Base-by-base conservation (phyloP, 306 rosid species). In the Prunus mongolica region DNA sequence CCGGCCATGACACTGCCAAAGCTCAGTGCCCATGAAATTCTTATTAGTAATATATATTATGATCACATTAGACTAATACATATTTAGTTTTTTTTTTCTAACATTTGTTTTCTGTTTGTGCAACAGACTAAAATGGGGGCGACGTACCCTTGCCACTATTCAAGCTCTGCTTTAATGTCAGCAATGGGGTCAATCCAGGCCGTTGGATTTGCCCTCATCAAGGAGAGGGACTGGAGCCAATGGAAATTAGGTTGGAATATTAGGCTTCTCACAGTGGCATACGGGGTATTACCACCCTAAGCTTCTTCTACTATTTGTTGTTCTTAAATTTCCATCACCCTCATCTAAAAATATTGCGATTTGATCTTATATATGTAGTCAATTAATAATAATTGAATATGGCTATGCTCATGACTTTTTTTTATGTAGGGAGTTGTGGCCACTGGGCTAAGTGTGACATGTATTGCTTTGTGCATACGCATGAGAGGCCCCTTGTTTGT, bases 221-320 rank as follows among this genome's bases (percentile, higher is more conserved):
- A 50, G 60, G 91, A 86, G 27, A 88, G 84, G 71, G 91, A 88
- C 57, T 88, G 84, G 93, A 85, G 58, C 22, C 86, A 85, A 25
- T 92, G 97, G 96, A 88, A 74, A 32, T 54, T 92, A 45, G 88
- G 90, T n/a, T 90, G 91, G 89, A 82, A 69, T 24, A 72, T 93
- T 13, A 84, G 91, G 77, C 92, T 93, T 30, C 78, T 93, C 19
- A 65, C 90, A 0, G 93, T 82, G 2, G 79, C 88, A 46, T 92
- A 82, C 79, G 60, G 87, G 84, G 97, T 91, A 89, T 25, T 7
- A 8, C 8, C 20, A 8, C 8, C 57, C 11, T 38, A 38, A 38
- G 9, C 18, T 65, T 51, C 38, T 13, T 24, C 8, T 7, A 27
- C 12, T 25, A 70, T 3, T 12, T 14, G 5, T 18, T 14, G 18